A percentile compares a stretch with the other conserved stretches of the same genome.
phyloP scores from a whole-genome alignment of 805 yeast genomes.

The Clavispora phyllophila region DNA sequence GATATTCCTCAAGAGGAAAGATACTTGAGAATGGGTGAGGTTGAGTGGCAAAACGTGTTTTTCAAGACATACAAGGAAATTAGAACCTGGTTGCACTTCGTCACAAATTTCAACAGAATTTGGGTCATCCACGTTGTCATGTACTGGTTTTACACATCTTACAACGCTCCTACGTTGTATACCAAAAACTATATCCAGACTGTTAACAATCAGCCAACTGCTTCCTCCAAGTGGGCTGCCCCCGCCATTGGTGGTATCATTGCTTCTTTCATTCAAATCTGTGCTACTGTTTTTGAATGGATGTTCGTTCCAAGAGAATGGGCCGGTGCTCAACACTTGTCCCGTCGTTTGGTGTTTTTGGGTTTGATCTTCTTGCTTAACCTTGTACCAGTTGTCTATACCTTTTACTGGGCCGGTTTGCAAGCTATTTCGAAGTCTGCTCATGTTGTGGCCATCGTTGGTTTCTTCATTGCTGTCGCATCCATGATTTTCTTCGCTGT shows the following conservation, averaged over 20 bases:
- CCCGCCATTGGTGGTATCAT: conserved; percentile 89
- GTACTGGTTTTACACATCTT: conserved; percentile 94
- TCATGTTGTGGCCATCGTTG: conserved; percentile 73
- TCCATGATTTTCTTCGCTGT: conserved; percentile 82
- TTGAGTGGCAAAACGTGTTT: conserved; percentile 86
- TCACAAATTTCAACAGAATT: conserved; percentile 77
- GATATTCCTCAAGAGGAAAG: conserved; percentile 90
- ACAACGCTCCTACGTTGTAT: conserved; percentile 86
- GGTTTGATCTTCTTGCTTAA: conserved; percentile 61
- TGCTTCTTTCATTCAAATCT: conserved; percentile 74
- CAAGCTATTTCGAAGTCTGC: conserved; percentile 67
- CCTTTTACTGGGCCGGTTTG: conserved; percentile 75
- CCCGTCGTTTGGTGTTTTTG: conserved; percentile 80
- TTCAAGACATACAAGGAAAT: conserved; percentile 71
- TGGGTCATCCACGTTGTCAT: conserved; percentile 90
- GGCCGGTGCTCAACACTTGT: conserved; percentile 98
- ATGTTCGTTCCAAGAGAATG: conserved; percentile 93
- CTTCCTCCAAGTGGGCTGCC: conserved; percentile 90
- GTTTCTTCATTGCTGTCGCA: conserved; percentile 81
- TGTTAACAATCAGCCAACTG: conserved; percentile 77
- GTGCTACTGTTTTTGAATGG: conserved; percentile 92
- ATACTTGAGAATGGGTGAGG: conserved; percentile 84
- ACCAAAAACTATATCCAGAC: conserved; percentile 83
- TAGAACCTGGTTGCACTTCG: conserved; percentile 71
- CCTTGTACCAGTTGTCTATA: conserved; percentile 81